These are phyloP conservation scores for Talaromyces piceae DNA, from an alignment of 2,329 filamentous ascomycete genomes.

Conservation along the genomic window DNA sequence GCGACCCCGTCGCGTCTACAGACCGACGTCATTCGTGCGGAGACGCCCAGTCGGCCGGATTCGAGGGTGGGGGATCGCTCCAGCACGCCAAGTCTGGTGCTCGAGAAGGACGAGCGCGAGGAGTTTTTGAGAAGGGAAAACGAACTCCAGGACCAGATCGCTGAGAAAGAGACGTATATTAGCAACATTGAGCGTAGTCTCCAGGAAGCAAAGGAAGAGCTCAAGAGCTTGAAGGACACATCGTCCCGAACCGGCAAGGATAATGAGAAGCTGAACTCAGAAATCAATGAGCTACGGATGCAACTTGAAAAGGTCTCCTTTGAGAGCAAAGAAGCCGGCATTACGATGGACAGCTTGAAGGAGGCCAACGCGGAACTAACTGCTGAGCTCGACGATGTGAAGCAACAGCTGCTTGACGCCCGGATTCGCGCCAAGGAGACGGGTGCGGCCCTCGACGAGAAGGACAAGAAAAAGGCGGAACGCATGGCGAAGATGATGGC, in stretches of 20 bases:
- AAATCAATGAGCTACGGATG: slow-evolving; percentile 93
- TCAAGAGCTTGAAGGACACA: slow-evolving; percentile 76
- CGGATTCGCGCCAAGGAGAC: slow-evolving; percentile 96
- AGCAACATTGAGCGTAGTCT: slow-evolving; percentile 72
- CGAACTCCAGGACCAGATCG: slow-evolving; percentile 91
- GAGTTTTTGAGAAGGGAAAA: slow-evolving; percentile 94
- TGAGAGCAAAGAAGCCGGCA: slow-evolving; percentile 91
- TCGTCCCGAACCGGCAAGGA: slow-evolving; percentile 76
- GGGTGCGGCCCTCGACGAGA: slow-evolving; percentile 82
- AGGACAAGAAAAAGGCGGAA: slow-evolving; percentile 97
- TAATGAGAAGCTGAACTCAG: slow-evolving; percentile 76
- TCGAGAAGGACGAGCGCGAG: slow-evolving; percentile 95
- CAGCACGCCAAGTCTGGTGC: slow-evolving; percentile 74
- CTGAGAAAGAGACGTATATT: slow-evolving; percentile 82
- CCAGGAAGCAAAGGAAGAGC: slow-evolving; percentile 76
- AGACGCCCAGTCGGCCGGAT: slow-evolving; percentile 55
- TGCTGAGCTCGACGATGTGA: slow-evolving; percentile 83
- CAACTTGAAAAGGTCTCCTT: slow-evolving; percentile 92
- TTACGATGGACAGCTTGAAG: slow-evolving; percentile 96
- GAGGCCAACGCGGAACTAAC: slow-evolving; percentile 94
- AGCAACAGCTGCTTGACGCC: slow-evolving; percentile 90
- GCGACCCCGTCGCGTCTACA: slow-evolving; percentile 35
- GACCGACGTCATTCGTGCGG: slow-evolving; percentile 41
- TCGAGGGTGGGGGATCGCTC: slow-evolving; percentile 70
- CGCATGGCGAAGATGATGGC: slow-evolving; percentile 99